A percentile compares a stretch with the other conserved stretches of the same genome.
Conservation (phyloP, 257 asterid genomes). For the Solanum bulbocastanum region DNA sequence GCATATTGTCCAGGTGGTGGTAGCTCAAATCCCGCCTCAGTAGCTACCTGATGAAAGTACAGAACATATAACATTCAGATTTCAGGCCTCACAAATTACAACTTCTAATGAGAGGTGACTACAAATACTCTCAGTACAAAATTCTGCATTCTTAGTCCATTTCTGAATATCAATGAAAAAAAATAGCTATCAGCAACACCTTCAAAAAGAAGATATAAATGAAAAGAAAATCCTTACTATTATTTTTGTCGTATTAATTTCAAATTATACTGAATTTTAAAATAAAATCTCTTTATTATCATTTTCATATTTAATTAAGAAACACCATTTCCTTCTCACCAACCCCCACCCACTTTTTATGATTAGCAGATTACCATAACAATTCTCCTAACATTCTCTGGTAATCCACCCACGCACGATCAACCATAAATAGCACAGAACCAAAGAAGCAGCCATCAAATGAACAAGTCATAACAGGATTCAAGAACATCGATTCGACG, state of each 20-base stretch:
- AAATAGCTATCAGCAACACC: neutral
- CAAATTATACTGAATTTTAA: neutral
- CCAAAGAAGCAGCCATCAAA: neutral
- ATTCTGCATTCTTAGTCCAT: neutral
- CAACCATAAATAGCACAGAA: neutral
- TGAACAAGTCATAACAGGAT: neutral
- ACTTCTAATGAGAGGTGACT: neutral
- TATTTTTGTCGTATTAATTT: neutral
- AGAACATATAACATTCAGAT: neutral
- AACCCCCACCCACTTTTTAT: neutral
- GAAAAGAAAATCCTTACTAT: neutral
- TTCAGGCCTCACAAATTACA: neutral
- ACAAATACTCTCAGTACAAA: neutral
- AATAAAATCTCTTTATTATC: neutral
- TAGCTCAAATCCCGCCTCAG: conserved; percentile 70
- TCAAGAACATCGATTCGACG: neutral
- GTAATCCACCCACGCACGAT: neutral
- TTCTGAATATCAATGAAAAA: neutral
- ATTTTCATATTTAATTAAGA: neutral
- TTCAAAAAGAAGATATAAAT: neutral
- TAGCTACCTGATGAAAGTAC: conserved; percentile 41
- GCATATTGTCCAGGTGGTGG: conserved; percentile 93
- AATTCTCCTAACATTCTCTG: neutral
- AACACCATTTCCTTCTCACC: neutral
- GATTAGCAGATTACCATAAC: neutral